These are phyloP conservation scores for Caloboletus firmus DNA, from an alignment of 1,284 basidiomycete species.

Conservation along the genomic window DNA sequence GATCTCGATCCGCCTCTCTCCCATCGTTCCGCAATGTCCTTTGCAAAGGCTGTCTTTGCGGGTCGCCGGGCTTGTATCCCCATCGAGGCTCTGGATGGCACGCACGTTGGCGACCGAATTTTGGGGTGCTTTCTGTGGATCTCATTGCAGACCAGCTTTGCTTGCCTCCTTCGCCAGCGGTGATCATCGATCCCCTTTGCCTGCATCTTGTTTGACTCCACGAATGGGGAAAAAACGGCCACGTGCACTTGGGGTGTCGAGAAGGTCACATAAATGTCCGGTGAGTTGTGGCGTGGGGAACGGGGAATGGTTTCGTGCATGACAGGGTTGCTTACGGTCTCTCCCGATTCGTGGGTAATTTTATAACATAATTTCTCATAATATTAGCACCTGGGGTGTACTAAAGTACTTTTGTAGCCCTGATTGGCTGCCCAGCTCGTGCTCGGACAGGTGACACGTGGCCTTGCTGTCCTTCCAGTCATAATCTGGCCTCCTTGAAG, in stretches of 20 bases:
- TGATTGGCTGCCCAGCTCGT: background rate
- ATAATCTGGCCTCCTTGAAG: too few relatives aligned
- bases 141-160: conserved; percentile 4
- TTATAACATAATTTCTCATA: too few relatives aligned
- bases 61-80: conserved; percentile 30
- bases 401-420: conserved; percentile 41
- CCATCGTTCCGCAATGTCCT: conserved; percentile 6
- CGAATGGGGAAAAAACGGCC: conserved; percentile 10
- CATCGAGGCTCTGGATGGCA: background rate
- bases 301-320: background rate
- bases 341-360: background rate
- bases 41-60: conserved; percentile 32
- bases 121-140: conserved; percentile 9
- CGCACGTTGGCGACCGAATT: background rate
- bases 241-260: conserved; percentile 7
- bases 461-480: conserved; percentile 29
- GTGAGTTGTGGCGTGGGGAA: conserved; percentile 30
- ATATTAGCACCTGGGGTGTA: conserved; percentile 45
- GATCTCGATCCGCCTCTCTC: conserved; percentile 13
- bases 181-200: background rate
- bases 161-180: background rate
- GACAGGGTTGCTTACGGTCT: background rate
- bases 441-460: conserved; percentile 1
- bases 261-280: conserved; percentile 36
- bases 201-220: background rate